A percentile compares a stretch with the other conserved stretches of the same genome.
Conservation (phyloP, 2,329 filamentous ascomycete species). For the Plectosphaerella sp. region DNA sequence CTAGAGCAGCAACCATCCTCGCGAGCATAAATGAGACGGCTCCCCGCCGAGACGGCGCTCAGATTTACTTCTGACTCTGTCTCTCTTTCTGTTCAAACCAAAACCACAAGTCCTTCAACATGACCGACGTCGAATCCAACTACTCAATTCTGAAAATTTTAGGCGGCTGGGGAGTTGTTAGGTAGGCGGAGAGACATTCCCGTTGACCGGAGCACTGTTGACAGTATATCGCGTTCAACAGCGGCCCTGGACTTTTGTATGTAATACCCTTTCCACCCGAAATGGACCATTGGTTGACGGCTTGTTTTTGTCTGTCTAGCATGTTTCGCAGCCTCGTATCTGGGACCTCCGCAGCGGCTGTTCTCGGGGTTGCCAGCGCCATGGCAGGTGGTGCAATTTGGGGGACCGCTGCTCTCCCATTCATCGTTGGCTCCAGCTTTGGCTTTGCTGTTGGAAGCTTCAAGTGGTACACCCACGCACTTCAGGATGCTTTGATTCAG, state of each 20-base stretch:
- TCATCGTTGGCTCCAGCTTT: constrained; percentile 13
- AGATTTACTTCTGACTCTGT: no score
- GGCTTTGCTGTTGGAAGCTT: constrained; percentile 16
- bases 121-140: background rate
- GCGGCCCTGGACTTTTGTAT: background rate
- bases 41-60: no score
- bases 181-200: background rate
- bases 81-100: no score
- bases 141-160: background rate
- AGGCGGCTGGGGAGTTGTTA: background rate
- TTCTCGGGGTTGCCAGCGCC: background rate
- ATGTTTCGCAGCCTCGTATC: background rate
- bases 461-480: constrained; percentile 12
- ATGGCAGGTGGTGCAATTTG: constrained; percentile 7
- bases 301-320: background rate
- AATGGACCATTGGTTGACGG: background rate
- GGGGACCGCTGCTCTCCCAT: constrained; percentile 16
- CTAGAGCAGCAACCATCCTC: no score
- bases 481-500: constrained; percentile 13
- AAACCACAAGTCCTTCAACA: background rate
- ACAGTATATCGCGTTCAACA: background rate
- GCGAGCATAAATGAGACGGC: no score
- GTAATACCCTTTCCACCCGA: background rate
- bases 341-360: background rate
- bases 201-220: background rate